Evolutionary conservation across 768 basidiomycete genomes (phyloP), one percentile per base, ranked within the genome.

Genomic region (Macrolepiota albuminosa): DNA sequence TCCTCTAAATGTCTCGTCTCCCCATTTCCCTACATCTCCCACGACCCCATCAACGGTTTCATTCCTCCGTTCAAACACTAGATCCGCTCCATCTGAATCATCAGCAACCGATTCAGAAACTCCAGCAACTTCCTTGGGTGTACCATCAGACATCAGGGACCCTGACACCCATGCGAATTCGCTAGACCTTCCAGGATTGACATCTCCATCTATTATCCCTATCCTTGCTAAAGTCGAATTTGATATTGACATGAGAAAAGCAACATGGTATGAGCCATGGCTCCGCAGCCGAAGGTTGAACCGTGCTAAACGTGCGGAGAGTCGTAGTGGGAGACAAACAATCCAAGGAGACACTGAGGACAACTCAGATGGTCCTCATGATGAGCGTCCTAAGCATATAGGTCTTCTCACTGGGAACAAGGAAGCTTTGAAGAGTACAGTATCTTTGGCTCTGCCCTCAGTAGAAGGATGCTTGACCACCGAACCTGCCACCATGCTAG

Each of bases 211-310:
- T 29, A 73, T 91, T 26, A 85, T 93, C 56, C 91, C 90, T 5
- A 87, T 97, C 58, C 81, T 98, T 33, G 95, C 94, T 52, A 95
- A 95, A 72, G 85, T 98, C 13, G 95, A 98, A 71, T 97, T 98
- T 66, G 93, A 97, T 70, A 88, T 98, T 65, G 95, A 97, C 72
- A 78, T 78, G 42, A 77, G 83, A 55, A 87, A 80, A 63, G 95
- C 93, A 2, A 75, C 76, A 3, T 97, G 95, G 95, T 95, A 87
- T 63, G 87, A 87, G n/a, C 85, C 86, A 8, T 96, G 92, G 91
- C 61, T 86, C 31, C 79, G 85, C 58, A 89, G 85, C 66, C 75
- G 89, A 58, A 79, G 79, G 59, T 74, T 77, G 50, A 85, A 85
- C 59, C 80, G 83, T 59, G 78, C 79, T n/a, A 88, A 84, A 69